A percentile compares a stretch with the other conserved stretches of the same genome.
phyloP scores from a whole-genome alignment of 2,329 filamentous ascomycete genomes.

The Fusarium sambucinum region DNA sequence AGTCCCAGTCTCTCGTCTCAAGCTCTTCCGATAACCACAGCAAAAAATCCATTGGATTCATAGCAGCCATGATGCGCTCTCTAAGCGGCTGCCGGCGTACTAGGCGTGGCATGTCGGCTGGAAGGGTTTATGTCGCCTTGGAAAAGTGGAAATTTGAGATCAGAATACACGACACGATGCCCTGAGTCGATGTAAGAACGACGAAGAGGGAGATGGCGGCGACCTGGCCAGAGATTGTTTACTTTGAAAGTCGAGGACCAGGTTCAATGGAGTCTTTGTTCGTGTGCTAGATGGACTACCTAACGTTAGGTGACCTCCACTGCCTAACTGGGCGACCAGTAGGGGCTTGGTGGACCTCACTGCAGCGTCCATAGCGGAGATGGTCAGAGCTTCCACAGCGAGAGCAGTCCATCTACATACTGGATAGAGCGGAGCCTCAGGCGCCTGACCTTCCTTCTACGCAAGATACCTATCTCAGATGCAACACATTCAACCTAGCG shows the following conservation, averaged over 20 bases:
- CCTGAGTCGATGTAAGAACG: background rate
- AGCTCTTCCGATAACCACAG: slow-evolving; percentile 94
- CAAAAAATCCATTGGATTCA: slow-evolving; percentile 90
- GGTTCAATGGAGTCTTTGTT: slow-evolving; percentile 36
- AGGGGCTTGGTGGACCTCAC: slow-evolving; percentile 13
- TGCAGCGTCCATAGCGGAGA: slow-evolving; percentile 38
- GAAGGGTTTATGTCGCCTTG: background rate
- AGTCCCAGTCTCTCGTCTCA: slow-evolving; percentile 91
- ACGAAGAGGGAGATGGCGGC: slow-evolving; percentile 15
- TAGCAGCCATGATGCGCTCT: slow-evolving; percentile 82
- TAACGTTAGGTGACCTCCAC: slow-evolving; percentile 11
- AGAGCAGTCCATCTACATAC: no score
- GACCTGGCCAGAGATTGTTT: slow-evolving; percentile 43
- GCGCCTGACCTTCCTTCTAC: slow-evolving; percentile 34
- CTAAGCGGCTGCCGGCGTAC: slow-evolving; percentile 83
- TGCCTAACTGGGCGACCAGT: slow-evolving; percentile 32
- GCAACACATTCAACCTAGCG: slow-evolving; percentile 26
- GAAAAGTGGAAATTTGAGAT: slow-evolving; percentile 4
- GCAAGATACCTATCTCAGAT: slow-evolving; percentile 5
- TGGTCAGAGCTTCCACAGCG: slow-evolving; percentile 47
- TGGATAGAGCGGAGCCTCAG: slow-evolving; percentile 46
- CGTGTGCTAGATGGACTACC: slow-evolving; percentile 3
- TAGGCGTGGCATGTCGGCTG: slow-evolving; percentile 74
- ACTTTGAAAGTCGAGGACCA: slow-evolving; percentile 40
- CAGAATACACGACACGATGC: slow-evolving; percentile 2